A percentile compares a stretch with the other conserved stretches of the same genome.
Evolutionary conservation across 2,329 filamentous ascomycete species (phyloP).

Genomic region (Cordyceps cicadae): DNA sequence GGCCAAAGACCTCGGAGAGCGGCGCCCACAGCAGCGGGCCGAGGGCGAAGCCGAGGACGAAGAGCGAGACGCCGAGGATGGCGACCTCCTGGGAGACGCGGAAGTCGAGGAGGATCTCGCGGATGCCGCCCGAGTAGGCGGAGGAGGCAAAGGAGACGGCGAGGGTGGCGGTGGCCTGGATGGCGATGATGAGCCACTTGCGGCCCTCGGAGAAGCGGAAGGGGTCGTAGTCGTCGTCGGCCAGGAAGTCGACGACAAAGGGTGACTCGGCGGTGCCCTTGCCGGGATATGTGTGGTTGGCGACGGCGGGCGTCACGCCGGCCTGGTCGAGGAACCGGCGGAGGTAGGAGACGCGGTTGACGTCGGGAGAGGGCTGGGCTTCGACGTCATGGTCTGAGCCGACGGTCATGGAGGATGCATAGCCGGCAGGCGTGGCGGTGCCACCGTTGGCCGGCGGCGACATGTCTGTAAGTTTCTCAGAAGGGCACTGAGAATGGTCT

Average conservation of each 20-base stretch:
- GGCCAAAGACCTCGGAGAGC: constrained; percentile 54
- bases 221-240: constrained; percentile 59
- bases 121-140: constrained; percentile 53
- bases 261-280: constrained; percentile 59
- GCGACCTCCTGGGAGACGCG: constrained; percentile 41
- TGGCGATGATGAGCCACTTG: constrained; percentile 59
- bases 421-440: constrained; percentile 1
- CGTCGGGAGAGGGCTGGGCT: constrained; percentile 25
- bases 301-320: constrained; percentile 47
- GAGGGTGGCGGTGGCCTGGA: constrained; percentile 59
- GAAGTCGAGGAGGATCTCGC: constrained; percentile 48
- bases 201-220: constrained; percentile 45
- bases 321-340: constrained; percentile 49
- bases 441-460: not conserved
- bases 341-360: constrained; percentile 36
- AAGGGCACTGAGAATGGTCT: not conserved
- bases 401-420: constrained; percentile 22
- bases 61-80: constrained; percentile 55
- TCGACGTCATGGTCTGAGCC: constrained; percentile 34
- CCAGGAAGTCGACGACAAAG: constrained; percentile 60
- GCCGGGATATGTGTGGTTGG: constrained; percentile 48
- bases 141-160: constrained; percentile 63
- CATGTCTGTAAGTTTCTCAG: not conserved
- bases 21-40: constrained; percentile 60
- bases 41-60: constrained; percentile 54